Percentiles rank a stretch among this genome's conserved stretches.
These are phyloP conservation scores for Neurospora cerealis DNA, from an alignment of 495 filamentous ascomycete species.

Conservation along the genomic window DNA sequence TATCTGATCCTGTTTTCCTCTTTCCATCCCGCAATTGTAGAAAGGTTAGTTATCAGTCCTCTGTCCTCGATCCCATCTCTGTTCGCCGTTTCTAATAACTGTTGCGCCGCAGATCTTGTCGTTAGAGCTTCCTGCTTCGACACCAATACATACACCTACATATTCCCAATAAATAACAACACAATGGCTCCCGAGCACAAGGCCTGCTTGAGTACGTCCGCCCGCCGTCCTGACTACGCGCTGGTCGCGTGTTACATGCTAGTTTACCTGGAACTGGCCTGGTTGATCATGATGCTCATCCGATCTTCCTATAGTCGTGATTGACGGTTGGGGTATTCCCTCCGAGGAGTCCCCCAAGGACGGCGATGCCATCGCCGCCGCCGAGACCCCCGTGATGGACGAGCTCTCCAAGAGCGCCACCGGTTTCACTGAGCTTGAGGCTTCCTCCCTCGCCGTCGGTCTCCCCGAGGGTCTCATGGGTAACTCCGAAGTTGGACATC, in stretches of 20 bases:
- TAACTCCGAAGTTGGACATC: slow-evolving; percentile 94
- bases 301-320: slow-evolving; percentile 58
- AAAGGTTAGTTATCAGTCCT: background rate
- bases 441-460: slow-evolving; percentile 90
- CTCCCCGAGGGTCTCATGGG: slow-evolving; percentile 97
- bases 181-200: slow-evolving; percentile 83
- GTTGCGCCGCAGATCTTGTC: background rate
- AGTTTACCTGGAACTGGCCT: slow-evolving; percentile 41
- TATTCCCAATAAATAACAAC: slow-evolving; percentile 7
- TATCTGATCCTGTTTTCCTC: background rate
- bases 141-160: background rate
- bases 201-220: slow-evolving; percentile 73
- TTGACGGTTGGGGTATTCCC: slow-evolving; percentile 96
- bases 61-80: background rate
- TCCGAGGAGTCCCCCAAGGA: slow-evolving; percentile 63
- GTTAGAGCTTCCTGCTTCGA: background rate
- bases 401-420: slow-evolving; percentile 28
- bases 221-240: slow-evolving; percentile 30
- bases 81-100: background rate
- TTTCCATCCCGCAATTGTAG: background rate
- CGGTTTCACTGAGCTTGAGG: slow-evolving; percentile 66
- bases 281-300: slow-evolving; percentile 42
- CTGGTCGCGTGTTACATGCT: slow-evolving; percentile 35
- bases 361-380: slow-evolving; percentile 90
- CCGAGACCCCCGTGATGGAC: slow-evolving; percentile 67